phyloP scores from a whole-genome alignment of 805 yeast species.

The Wickerhamomyces bisporus region DNA sequence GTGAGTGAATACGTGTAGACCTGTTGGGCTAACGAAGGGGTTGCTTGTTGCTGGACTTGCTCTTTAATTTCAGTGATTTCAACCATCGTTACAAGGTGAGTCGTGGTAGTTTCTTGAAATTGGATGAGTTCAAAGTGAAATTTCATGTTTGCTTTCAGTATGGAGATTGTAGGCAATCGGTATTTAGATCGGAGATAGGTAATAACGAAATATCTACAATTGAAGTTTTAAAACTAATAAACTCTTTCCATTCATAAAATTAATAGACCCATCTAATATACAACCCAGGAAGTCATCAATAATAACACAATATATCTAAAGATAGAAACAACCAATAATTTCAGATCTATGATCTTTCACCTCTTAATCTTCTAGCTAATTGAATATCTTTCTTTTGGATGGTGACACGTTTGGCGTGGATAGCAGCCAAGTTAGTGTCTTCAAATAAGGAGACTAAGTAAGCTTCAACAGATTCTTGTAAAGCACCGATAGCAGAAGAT shows the following conservation, averaged over 20 bases:
- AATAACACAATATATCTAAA: too few species aligned
- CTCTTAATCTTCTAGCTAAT: constrained; percentile 96
- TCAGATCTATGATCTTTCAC: constrained; percentile 72
- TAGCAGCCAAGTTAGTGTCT: constrained; percentile 97
- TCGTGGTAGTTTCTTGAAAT: too few species aligned
- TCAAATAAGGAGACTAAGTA: constrained; percentile 93
- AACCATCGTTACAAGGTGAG: too few species aligned
- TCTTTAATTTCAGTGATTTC: constrained; percentile 21
- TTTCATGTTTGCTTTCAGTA: background rate
- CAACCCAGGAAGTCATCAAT: background rate
- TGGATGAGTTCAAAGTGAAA: background rate
- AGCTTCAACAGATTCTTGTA: constrained; percentile 98
- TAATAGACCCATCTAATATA: constrained; percentile 1
- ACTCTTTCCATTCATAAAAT: background rate
- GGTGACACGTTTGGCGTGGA: constrained; percentile 98
- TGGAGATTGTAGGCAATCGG: background rate
- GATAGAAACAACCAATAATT: background rate
- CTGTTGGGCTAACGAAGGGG: constrained; percentile 13
- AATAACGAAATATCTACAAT: too few species aligned
- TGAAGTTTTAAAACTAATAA: too few species aligned
- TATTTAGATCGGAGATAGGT: too few species aligned
- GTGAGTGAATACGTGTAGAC: constrained; percentile 33
- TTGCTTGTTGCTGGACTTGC: constrained; percentile 9
- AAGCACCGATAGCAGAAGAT: constrained; percentile 94
- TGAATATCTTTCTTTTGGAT: constrained; percentile 98